Conservation (phyloP, 106 monocot species). For the Amphibolis antarctica region DNA sequence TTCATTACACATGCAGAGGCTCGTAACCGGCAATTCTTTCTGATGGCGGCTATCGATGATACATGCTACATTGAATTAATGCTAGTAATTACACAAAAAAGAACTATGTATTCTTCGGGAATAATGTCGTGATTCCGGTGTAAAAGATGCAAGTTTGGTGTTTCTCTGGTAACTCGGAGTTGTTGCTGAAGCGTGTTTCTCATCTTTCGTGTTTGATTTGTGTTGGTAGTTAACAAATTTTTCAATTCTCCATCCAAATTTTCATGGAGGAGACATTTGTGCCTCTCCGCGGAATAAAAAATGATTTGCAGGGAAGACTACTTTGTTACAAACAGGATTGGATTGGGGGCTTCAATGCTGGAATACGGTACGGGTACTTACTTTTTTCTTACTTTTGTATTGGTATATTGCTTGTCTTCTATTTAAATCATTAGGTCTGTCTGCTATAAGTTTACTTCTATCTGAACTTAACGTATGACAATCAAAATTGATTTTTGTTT, state of each 20-base stretch:
- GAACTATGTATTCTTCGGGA: background rate
- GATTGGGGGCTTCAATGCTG: conserved; percentile 21
- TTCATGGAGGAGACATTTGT: conserved; percentile 29
- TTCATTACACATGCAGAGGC: conserved; percentile 4
- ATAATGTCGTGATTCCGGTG: background rate
- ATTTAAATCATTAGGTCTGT: background rate
- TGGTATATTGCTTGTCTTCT: background rate
- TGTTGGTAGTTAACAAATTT: background rate
- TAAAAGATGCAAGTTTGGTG: conserved; percentile 12
- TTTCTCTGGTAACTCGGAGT: background rate
- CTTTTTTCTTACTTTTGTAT: background rate
- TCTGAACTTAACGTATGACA: no score
- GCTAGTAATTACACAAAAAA: background rate
- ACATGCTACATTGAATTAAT: background rate
- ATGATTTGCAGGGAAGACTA: conserved; percentile 22
- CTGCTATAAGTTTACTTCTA: no score
- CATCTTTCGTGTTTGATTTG: background rate
- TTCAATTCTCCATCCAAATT: background rate
- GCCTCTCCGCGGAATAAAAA: conserved; percentile 23
- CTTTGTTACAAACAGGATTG: conserved; percentile 27
- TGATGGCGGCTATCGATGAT: background rate
- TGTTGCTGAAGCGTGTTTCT: background rate
- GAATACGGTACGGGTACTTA: conserved; percentile 11
- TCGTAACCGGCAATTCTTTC: background rate
- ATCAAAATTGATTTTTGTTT: no score